Evolutionary conservation across 139 green algal genomes (phyloP).

Genomic region (Picocystis salinarum): DNA sequence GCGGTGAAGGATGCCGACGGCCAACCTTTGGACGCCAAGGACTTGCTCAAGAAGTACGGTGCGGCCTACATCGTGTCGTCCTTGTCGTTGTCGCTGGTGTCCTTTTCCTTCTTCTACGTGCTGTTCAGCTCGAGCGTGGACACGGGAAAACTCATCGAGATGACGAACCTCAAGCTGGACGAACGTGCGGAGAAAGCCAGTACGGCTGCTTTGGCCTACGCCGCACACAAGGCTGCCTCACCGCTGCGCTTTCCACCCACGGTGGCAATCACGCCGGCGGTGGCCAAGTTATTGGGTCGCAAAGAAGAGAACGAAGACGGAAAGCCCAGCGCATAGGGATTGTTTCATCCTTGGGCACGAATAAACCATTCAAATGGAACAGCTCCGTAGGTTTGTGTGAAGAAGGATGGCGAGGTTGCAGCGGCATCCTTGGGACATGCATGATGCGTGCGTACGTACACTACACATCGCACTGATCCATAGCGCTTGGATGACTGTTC

Average conservation of each 20-base stretch:
- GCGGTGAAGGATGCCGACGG: too few species aligned
- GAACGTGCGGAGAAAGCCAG: constrained; percentile 33
- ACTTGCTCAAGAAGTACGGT: constrained; percentile 79
- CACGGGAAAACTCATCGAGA: constrained; percentile 47
- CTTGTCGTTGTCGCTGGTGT: constrained; percentile 87
- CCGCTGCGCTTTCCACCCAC: constrained; percentile 95
- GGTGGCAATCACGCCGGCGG: constrained; percentile 88
- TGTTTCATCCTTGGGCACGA: too few species aligned
- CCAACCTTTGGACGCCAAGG: too few species aligned
- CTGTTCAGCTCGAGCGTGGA: constrained; percentile 73
- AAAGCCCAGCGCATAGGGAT: too few species aligned
- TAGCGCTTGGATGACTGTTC: too few species aligned
- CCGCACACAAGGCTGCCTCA: constrained; percentile 94
- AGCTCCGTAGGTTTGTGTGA: too few species aligned
- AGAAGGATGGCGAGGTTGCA: too few species aligned
- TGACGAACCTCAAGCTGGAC: constrained; percentile 44
- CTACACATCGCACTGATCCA: too few species aligned
- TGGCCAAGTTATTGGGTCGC: constrained; percentile 54
- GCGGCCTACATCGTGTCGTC: constrained; percentile 89
- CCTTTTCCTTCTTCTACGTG: constrained; percentile 74
- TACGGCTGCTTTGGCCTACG: constrained; percentile 90
- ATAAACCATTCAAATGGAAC: too few species aligned
- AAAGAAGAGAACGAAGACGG: constrained; percentile 17
- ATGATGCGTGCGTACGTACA: too few species aligned
- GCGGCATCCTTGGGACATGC: too few species aligned